phyloP scores from a whole-genome alignment of 352 stramenopile genomes.

The Aphanomyces euteiches region DNA sequence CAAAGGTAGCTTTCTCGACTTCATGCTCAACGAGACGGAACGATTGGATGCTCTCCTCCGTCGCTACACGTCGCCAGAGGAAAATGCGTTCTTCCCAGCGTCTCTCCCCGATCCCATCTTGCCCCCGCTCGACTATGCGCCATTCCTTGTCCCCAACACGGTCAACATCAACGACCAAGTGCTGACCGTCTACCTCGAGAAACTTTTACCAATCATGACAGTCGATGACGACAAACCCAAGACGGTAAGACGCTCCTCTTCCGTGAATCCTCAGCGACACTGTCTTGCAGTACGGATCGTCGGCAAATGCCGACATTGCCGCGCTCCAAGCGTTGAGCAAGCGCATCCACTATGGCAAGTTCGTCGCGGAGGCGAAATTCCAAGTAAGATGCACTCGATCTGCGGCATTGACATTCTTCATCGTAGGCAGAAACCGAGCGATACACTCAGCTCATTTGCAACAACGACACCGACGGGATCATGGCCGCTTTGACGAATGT shows the following conservation, averaged over 20 bases:
- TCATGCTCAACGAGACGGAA: constrained; percentile 97
- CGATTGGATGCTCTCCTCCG: constrained; percentile 91
- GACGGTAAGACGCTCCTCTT: constrained; percentile 38
- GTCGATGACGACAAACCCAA: constrained; percentile 85
- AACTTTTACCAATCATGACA: constrained; percentile 92
- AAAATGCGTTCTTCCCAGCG: constrained; percentile 97
- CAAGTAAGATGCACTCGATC: constrained; percentile 35
- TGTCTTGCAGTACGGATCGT: constrained; percentile 61
- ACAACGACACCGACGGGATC: constrained; percentile 92
- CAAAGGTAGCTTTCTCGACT: constrained; percentile 88
- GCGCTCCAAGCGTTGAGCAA: constrained; percentile 94
- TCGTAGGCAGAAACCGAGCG: constrained; percentile 64
- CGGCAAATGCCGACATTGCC: constrained; percentile 85
- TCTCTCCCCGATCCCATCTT: constrained; percentile 89
- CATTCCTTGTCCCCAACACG: constrained; percentile 89
- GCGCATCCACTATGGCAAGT: constrained; percentile 98
- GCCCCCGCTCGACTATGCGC: constrained; percentile 88
- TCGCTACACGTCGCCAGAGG: constrained; percentile 97
- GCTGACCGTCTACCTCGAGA: constrained; percentile 94
- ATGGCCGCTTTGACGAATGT: constrained; percentile 95
- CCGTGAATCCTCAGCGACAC: background rate
- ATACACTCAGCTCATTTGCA: constrained; percentile 90
- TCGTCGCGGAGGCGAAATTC: constrained; percentile 98
- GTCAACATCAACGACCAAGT: constrained; percentile 98
- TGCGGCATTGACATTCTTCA: background rate